Evolutionary conservation across 2,329 filamentous ascomycete genomes (phyloP).

Genomic region (Triangularia verruculosa): DNA sequence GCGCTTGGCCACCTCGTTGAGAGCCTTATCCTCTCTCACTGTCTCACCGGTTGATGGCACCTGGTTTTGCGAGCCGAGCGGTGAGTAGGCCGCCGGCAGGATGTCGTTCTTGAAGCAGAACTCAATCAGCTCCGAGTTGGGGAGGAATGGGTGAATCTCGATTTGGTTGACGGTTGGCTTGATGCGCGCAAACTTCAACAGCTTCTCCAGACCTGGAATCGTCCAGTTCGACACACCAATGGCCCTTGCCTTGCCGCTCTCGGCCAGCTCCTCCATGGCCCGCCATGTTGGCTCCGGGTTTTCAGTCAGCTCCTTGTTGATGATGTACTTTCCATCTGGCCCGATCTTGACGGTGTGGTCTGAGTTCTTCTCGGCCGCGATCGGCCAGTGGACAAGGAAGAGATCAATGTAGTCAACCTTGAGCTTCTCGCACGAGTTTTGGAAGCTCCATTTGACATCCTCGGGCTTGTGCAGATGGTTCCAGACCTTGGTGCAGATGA

Average conservation of each 20-base stretch:
- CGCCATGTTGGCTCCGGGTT: slow-evolving; percentile 61
- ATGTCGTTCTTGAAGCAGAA: slow-evolving; percentile 53
- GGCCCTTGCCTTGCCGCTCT: slow-evolving; percentile 51
- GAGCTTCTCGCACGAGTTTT: slow-evolving; percentile 49
- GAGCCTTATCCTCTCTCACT: slow-evolving; percentile 55
- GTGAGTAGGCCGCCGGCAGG: slow-evolving; percentile 49
- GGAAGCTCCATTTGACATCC: slow-evolving; percentile 52
- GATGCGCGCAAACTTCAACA: slow-evolving; percentile 47
- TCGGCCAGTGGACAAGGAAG: slow-evolving; percentile 55
- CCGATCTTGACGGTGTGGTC: slow-evolving; percentile 44
- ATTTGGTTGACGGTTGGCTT: slow-evolving; percentile 52
- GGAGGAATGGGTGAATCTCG: slow-evolving; percentile 46
- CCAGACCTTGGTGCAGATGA: slow-evolving; percentile 67
- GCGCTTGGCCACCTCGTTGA: slow-evolving; percentile 57
- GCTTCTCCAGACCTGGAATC: slow-evolving; percentile 49
- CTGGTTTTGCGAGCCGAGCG: slow-evolving; percentile 64
- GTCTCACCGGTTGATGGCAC: slow-evolving; percentile 66
- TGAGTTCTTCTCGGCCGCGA: slow-evolving; percentile 44
- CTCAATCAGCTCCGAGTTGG: slow-evolving; percentile 47
- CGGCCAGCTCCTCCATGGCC: slow-evolving; percentile 58
- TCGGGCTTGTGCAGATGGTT: slow-evolving; percentile 62
- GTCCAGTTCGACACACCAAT: slow-evolving; percentile 62
- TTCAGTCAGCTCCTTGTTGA: slow-evolving; percentile 59
- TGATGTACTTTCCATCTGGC: slow-evolving; percentile 45
- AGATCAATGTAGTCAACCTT: slow-evolving; percentile 55